Percentiles rank a stretch among this genome's conserved stretches.
Conservation (phyloP, 1,284 basidiomycete genomes). For the Coniferiporia sulphurascens region DNA sequence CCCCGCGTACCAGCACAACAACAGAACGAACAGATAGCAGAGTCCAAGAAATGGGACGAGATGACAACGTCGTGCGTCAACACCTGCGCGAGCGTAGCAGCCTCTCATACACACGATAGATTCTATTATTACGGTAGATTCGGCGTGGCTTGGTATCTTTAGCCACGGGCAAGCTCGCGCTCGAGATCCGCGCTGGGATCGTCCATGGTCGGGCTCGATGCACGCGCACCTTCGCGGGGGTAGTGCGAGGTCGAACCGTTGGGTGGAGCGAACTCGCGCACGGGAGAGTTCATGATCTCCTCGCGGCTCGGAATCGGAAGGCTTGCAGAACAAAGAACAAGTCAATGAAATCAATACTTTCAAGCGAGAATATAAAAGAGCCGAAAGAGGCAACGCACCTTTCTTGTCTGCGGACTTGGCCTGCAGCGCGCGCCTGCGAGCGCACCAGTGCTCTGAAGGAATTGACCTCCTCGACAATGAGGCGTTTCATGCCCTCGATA, state of each 20-base stretch:
- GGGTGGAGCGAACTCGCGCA: constrained; percentile 59
- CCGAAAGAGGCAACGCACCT: constrained; percentile 39
- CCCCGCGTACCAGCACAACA: too few species aligned
- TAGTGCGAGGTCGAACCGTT: constrained; percentile 68
- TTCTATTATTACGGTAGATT: too few species aligned
- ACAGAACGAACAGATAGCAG: too few species aligned
- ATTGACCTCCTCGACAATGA: constrained; percentile 93
- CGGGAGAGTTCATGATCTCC: constrained; percentile 72
- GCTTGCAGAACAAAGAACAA: constrained; percentile 32
- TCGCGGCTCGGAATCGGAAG: constrained; percentile 74
- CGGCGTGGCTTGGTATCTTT: not conserved
- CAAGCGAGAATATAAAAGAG: not conserved
- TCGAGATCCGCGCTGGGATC: constrained; percentile 86
- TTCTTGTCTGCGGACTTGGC: constrained; percentile 67
- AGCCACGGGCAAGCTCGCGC: constrained; percentile 58
- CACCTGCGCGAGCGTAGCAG: too few species aligned
- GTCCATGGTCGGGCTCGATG: constrained; percentile 64
- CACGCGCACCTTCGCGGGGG: constrained; percentile 29
- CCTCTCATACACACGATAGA: too few species aligned
- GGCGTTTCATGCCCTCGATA: constrained; percentile 94
- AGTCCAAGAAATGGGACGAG: too few species aligned
- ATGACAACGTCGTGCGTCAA: too few species aligned
- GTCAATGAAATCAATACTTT: not conserved
- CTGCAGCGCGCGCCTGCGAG: constrained; percentile 62
- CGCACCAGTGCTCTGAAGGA: constrained; percentile 86